Evolutionary conservation across 306 rosid species (phyloP), one percentile per base, ranked within the genome.

Genomic region (Canavalia gladiata): DNA sequence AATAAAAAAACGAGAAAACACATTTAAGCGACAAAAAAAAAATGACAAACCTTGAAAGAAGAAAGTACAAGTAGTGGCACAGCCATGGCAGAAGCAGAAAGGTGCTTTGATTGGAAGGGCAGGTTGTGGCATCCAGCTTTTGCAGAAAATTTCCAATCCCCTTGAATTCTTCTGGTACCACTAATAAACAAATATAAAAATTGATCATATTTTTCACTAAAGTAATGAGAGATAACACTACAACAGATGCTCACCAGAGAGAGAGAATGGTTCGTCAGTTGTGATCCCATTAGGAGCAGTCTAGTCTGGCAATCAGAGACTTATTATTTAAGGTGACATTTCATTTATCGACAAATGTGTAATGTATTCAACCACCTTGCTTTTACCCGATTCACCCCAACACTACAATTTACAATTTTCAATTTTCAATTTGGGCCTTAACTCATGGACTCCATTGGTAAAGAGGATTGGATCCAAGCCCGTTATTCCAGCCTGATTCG

Each of bases 21-120:
- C 41, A 39, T 41, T 3, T 41, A 41, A 41, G 34, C 7, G n/a
- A 2, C 41, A 4, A 37, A 37, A 37, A 37, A 52, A 43, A 33
- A 50, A 46, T 2, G 62, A 64, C 92, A 75, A 69, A 91, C 98
- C 99, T 87, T 95, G 98, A 84, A 95, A 95, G 90, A 95, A 93
- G 87, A 86, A 95, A 46, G 97, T 92, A 90, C 99, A 95, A 67
- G 99, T 95, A 72, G 91, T 94, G 60, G 98, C 99, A 93, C 91
- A 95, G 1, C 98, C 99, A 87, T 95, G 99, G 85, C 99, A 95
- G 72, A 91, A 95, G 88, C 74, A 93, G 84, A 95, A 56, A 64
- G 88, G 87, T 25, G 86, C 99, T 47, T 90, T 95, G 10, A 91
- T 82, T 60, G 80, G 86, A 84, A 90, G 87, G 11, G 85, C 87